phyloP scores from a whole-genome alignment of 176 grass and related monocot genomes.

The Aegilops bicornis region DNA sequence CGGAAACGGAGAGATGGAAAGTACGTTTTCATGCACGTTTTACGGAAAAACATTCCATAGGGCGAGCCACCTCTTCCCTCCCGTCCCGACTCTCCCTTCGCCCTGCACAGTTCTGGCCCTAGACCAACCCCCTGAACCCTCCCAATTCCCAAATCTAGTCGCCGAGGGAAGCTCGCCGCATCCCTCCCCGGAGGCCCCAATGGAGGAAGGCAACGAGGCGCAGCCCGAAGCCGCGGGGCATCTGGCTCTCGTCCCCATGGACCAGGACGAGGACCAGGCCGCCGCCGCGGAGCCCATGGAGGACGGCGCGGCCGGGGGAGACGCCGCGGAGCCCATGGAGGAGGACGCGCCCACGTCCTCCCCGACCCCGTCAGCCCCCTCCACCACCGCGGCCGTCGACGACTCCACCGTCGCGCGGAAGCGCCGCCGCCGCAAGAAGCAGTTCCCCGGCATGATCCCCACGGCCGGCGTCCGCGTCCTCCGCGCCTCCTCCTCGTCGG shows the following conservation, averaged over 20 bases:
- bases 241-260: slow-evolving; percentile 17
- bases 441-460: slow-evolving; percentile 91
- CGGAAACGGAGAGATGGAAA: neutral
- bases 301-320: slow-evolving; percentile 31
- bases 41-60: neutral
- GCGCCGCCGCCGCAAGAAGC: slow-evolving; percentile 95
- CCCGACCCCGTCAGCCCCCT: slow-evolving; percentile 41
- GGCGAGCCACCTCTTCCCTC: neutral
- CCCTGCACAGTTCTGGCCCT: slow-evolving; percentile 13
- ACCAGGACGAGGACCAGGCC: slow-evolving; percentile 33
- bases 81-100: neutral
- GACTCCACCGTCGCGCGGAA: slow-evolving; percentile 47
- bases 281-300: slow-evolving; percentile 42
- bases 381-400: slow-evolving; percentile 33
- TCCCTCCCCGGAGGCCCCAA: slow-evolving; percentile 4
- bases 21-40: neutral
- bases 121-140: slow-evolving; percentile 36
- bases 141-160: slow-evolving; percentile 20
- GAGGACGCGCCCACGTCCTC: slow-evolving; percentile 56
- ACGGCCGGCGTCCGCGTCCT: slow-evolving; percentile 64
- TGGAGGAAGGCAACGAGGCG: slow-evolving; percentile 34
- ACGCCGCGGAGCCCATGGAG: slow-evolving; percentile 44
- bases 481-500: slow-evolving; percentile 40
- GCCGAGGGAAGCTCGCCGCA: slow-evolving; percentile 16
- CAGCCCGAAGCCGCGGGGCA: slow-evolving; percentile 14